Base-by-base conservation (phyloP, 805 yeast species). In the Metschnikowia continentalis region DNA sequence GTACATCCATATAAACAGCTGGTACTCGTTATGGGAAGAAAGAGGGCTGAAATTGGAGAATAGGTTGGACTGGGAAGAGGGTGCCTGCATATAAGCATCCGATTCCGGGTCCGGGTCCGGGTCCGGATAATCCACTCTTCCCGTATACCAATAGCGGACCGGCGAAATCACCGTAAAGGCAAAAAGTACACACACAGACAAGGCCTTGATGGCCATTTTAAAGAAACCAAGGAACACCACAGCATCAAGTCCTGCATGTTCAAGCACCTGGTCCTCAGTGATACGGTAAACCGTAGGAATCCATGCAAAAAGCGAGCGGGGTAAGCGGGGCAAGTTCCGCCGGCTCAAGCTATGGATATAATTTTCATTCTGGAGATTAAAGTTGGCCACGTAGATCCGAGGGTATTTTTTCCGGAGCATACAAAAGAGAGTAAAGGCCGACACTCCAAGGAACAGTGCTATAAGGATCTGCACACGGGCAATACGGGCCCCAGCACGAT, bases 201-300 rank as follows among this genome's bases (percentile, higher is more conserved):
- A 67, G 7, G 88, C 71, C 63, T 82, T 81, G 45, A 91, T 88
- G 54, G 94, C 80, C 88, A 90, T 88, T 54, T 88, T 85, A 78
- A 94, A 94, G 65, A 92, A 91, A 3, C 90, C 90, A 32, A 92
- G 69, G 62, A 88, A 92, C 44, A 94, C 98, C 69, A 80, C 90
- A 0, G 97, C 97, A 70, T 92, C 99, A 41, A 92, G 69, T 0
- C 99, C 99, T 2, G 97, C 96, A 61, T 84, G 86, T 54, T 90
- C 92, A 46, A 92, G 75, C 2, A 94, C 79, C 51, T 90, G 90
- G 14, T 79, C 75, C 58, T 92, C 98, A 23, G 77, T 74, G 17
- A 91, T 82, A 11, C 67, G 67, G 62, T 79, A 80, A 13, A 92
- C 70, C 0, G 82, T 79, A 0, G 83, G 79, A 7, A 91, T 75